Evolutionary conservation across 768 basidiomycete species (phyloP), one percentile per base, ranked within the genome.

Genomic region (Lentinula lateritia): DNA sequence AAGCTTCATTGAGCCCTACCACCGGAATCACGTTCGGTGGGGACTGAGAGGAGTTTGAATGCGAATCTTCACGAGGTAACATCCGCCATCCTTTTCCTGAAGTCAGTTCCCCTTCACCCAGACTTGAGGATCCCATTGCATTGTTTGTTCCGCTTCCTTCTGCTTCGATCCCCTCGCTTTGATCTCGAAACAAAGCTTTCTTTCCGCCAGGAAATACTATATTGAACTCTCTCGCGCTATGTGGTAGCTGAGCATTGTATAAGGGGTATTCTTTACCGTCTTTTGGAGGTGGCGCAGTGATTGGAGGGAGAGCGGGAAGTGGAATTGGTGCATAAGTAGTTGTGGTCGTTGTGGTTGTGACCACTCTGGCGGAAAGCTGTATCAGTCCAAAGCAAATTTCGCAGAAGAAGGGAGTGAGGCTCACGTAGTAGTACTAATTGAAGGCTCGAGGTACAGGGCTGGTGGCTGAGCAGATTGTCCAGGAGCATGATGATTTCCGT

Each of bases 271-370:
- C 78, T 74, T 93, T 93, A 6, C 87, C 81, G 71, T 93, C 89
- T 66, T 87, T 88, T 20, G 90, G 89, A 5, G 36, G 16, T 12
- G 53, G 36, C 12, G 85, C 81, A 0, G 82, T 73, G 3, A 89
- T 90, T 2, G 86, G 75, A 8, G 92, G 90, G 2, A 93, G 74
- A 7, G 87, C 75, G 1, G 92, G 92, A 2, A 94, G 72, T 42
- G 85, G 88, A 64, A 94, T 92, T n/a, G 92, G 92, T 60, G 92
- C 88, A 76, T 94, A 93, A 10, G 88, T 86, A 2, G 93, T 94
- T 1, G 92, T 94, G 1, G 93, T 94, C 0, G 90, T 92, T 1
- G 93, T 94, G n/a, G 90, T 93, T 53, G 92, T 94, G 67, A 92
- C 88, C 67, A 94, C 90, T 58, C 92, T 94, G 69, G 61, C 62